phyloP scores from a whole-genome alignment of 1,139 yeast genomes.

The Magnusiomyces sp. region DNA sequence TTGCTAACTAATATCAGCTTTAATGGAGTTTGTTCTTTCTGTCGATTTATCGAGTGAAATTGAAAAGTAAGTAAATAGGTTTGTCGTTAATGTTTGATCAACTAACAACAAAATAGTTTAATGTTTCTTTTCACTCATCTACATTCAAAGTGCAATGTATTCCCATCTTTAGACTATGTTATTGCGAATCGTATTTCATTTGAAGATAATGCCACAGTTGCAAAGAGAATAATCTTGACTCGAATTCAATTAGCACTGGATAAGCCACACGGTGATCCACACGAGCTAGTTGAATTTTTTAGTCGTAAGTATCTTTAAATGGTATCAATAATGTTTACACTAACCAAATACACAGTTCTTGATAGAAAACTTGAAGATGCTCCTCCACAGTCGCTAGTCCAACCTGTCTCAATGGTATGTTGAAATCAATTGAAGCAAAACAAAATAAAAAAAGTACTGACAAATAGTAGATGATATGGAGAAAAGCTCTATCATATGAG shows the following conservation, averaged over 20 bases:
- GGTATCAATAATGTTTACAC: neutral
- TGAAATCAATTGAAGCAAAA: neutral
- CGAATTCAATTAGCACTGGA: slow-evolving; percentile 12
- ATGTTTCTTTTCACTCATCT: slow-evolving; percentile 14
- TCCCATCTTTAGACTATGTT: slow-evolving; percentile 13
- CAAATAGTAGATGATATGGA: slow-evolving; percentile 14
- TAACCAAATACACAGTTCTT: slow-evolving; percentile 2
- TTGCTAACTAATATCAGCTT: slow-evolving; percentile 6
- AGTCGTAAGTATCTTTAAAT: slow-evolving; percentile 6
- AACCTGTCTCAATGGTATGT: slow-evolving; percentile 12
- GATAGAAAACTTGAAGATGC: slow-evolving; percentile 10
- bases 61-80: slow-evolving; percentile 8
- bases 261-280: neutral
- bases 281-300: slow-evolving; percentile 12
- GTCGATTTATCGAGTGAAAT: slow-evolving; percentile 12
- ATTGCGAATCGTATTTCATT: slow-evolving; percentile 11
- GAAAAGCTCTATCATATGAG: slow-evolving; percentile 7
- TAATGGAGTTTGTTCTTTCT: slow-evolving; percentile 14
- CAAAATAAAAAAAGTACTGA: too few species aligned
- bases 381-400: slow-evolving; percentile 7
- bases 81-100: neutral
- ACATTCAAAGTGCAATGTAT: slow-evolving; percentile 12
- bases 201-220: slow-evolving; percentile 8
- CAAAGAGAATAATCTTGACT: slow-evolving; percentile 7
- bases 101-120: slow-evolving; percentile 5